These are phyloP conservation scores for Globisporangium middletonii DNA, from an alignment of 352 stramenopile species.

Conservation along the genomic window DNA sequence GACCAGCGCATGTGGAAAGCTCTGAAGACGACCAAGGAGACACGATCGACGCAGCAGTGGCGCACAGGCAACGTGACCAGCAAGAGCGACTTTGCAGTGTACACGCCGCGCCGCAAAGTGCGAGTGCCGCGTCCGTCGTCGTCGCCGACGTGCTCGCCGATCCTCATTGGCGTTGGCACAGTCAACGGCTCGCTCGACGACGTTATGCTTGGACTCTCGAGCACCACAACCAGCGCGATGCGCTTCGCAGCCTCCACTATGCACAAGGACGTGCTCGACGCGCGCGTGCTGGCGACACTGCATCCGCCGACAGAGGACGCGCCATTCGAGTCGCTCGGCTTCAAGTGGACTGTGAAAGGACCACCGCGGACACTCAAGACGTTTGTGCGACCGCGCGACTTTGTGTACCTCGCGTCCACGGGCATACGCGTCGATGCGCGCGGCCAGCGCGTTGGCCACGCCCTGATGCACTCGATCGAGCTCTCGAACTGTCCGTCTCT, in stretches of 20 bases:
- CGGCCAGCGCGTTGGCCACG: constrained; percentile 14
- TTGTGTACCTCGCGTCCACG: constrained; percentile 23
- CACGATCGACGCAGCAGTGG: neutral
- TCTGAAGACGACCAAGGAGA: constrained; percentile 8
- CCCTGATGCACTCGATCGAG: constrained; percentile 32
- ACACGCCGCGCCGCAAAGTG: constrained; percentile 7
- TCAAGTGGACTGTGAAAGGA: constrained; percentile 27
- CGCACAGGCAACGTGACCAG: neutral
- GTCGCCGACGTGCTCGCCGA: constrained; percentile 21
- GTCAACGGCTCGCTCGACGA: constrained; percentile 21
- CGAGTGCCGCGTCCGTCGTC: constrained; percentile 6
- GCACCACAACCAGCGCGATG: constrained; percentile 19
- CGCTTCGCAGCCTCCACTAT: constrained; percentile 16
- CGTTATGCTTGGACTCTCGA: constrained; percentile 22
- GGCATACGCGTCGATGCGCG: constrained; percentile 9
- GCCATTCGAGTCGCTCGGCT: constrained; percentile 22
- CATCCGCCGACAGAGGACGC: constrained; percentile 14
- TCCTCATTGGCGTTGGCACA: constrained; percentile 22
- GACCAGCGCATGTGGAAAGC: constrained; percentile 18
- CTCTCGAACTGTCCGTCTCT: constrained; percentile 16
- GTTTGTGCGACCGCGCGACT: constrained; percentile 21
- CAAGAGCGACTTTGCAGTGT: constrained; percentile 14
- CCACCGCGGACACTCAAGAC: constrained; percentile 14
- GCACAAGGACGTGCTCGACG: constrained; percentile 22
- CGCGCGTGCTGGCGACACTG: constrained; percentile 19